These are phyloP conservation scores for Neonectria ditissima DNA, from an alignment of 2,329 filamentous ascomycete species.

Conservation along the genomic window DNA sequence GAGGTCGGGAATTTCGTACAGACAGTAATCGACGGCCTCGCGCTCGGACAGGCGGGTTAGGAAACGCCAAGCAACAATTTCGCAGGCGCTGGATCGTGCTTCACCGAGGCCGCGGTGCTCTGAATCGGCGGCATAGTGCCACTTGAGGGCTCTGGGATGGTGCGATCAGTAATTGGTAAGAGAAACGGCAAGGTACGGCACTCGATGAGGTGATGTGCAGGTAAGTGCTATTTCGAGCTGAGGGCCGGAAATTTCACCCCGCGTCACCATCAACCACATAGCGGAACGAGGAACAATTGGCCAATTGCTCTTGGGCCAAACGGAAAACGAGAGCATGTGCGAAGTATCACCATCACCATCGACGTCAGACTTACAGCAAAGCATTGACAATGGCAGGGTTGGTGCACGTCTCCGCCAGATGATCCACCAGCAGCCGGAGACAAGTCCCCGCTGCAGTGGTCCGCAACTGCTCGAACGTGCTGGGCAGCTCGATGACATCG, in stretches of 20 bases:
- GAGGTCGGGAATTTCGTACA: constrained; percentile 74
- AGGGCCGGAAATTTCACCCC: constrained; percentile 8
- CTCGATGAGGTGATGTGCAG: not conserved
- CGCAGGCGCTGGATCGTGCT: constrained; percentile 78
- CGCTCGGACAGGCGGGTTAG: constrained; percentile 76
- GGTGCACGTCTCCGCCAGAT: constrained; percentile 71
- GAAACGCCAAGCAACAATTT: constrained; percentile 85
- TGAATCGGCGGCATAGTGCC: constrained; percentile 74
- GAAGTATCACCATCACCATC: too few species aligned
- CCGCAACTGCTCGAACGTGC: constrained; percentile 79
- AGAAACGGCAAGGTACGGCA: not conserved
- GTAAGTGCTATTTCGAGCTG: not conserved
- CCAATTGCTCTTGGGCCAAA: constrained; percentile 5
- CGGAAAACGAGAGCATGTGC: not conserved
- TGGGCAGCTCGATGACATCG: constrained; percentile 72
- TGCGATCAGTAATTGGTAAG: constrained; percentile 25
- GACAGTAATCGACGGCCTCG: constrained; percentile 79
- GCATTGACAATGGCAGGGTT: constrained; percentile 80
- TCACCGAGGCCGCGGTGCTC: constrained; percentile 76
- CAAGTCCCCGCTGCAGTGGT: constrained; percentile 72
- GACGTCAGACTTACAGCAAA: constrained; percentile 68
- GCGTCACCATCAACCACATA: constrained; percentile 1
- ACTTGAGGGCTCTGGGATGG: constrained; percentile 73
- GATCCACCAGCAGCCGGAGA: constrained; percentile 69
- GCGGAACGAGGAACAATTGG: not conserved